Base-by-base conservation (phyloP, 306 rosid species). In the Benincasa hispida region DNA sequence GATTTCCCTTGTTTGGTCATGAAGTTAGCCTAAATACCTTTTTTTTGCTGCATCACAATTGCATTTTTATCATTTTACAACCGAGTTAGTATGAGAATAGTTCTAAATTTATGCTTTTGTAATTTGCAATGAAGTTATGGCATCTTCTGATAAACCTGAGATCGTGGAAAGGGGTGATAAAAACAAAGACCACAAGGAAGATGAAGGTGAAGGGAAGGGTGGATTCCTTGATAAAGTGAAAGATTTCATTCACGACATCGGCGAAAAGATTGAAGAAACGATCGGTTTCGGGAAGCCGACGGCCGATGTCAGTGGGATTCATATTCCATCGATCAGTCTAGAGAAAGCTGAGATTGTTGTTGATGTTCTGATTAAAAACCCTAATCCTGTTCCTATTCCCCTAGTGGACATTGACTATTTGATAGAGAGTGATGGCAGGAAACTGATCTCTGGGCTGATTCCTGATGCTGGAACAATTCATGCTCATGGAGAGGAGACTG, bases 221-320 rank as follows among this genome's bases (percentile, higher is more conserved):
- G 96, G 98, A 48, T 92, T 95, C 77, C 19, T 95, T 17, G 97
- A 88, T 19, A 95, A 86, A 88, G 93, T 95, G 80, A 90, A 95
- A 88, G 98, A 85, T 82, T 95, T 95, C 86, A 90, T 95, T 77
- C 92, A 92, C 0, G 99, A 95, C 79, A 86, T 95, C 39, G 98
- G 98, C 13, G 97, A 95, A 91, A 95, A 95, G 87, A 86, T 95
- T 30, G 97, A 95, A 82, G 98, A 62, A 73, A 78, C 89, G 18
- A 86, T 92, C 19, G 96, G 99, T n/a, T 90, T 95, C 18, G 97
- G 98, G 58, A 95, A 95, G 82, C 99, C 99, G 4, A 88, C 90
- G 6, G 99, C 98, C 0, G 99, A 95, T 83, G 90, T 95, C 32
- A 10, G 86, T 4, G 91, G 22, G 8, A 73, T 95, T 51, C 98